Percentiles rank a stretch among this genome's conserved stretches.
Conservation (phyloP, 1,284 basidiomycete genomes). For the Trametes sp. region DNA sequence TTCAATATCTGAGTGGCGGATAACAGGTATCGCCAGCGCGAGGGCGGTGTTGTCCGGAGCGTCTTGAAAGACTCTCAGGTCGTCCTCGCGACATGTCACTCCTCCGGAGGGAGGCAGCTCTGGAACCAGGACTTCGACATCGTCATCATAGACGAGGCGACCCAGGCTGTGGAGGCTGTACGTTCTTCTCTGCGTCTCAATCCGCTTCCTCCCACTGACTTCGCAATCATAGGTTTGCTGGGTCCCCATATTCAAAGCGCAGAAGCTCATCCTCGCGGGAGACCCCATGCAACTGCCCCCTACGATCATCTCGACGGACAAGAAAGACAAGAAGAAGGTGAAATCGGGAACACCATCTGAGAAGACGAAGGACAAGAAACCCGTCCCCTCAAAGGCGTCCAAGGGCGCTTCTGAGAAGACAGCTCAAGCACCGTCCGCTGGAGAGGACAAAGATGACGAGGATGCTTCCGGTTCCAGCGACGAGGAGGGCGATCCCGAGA, state of each 20-base stretch:
- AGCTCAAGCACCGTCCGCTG: background rate
- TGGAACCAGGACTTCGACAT: constrained; percentile 85
- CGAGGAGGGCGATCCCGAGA: constrained; percentile 23
- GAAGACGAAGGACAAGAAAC: background rate
- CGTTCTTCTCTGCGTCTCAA: constrained; percentile 21
- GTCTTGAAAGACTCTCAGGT: constrained; percentile 85
- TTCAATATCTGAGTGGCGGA: constrained; percentile 1
- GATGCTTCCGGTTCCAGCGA: constrained; percentile 18
- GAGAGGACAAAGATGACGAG: background rate
- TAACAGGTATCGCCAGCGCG: constrained; percentile 83
- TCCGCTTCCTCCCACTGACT: constrained; percentile 5
- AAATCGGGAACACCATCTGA: background rate
- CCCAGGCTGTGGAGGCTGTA: constrained; percentile 95
- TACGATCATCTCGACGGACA: constrained; percentile 79
- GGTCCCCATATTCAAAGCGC: constrained; percentile 92
- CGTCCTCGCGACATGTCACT: constrained; percentile 93
- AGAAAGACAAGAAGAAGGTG: constrained; percentile 43
- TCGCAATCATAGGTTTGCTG: constrained; percentile 77
- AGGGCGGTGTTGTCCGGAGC: constrained; percentile 81
- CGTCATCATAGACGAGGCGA: constrained; percentile 95
- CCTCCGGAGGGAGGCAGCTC: constrained; percentile 83
- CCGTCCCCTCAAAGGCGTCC: background rate
- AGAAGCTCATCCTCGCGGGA: constrained; percentile 89
- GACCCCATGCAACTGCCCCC: constrained; percentile 94
- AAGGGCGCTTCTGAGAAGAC: background rate